A percentile compares a stretch with the other conserved stretches of the same genome.
These are phyloP conservation scores for Massarina eburnea DNA, from an alignment of 2,329 filamentous ascomycete species.

Conservation along the genomic window DNA sequence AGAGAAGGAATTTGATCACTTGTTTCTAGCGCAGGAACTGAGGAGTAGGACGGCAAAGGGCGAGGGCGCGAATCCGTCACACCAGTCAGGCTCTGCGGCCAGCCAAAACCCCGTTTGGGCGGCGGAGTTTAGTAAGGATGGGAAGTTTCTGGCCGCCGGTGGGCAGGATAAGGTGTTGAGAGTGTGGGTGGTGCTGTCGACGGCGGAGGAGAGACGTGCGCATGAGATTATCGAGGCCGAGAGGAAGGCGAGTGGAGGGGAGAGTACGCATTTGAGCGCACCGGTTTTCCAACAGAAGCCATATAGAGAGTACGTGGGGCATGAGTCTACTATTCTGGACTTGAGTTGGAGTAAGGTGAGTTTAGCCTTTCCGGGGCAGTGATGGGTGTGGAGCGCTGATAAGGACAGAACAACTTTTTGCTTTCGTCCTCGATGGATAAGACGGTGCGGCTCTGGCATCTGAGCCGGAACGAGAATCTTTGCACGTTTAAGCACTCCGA, in stretches of 20 bases:
- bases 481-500: slow-evolving; percentile 95
- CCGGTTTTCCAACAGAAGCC: slow-evolving; percentile 86
- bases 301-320: slow-evolving; percentile 76
- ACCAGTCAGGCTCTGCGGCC: slow-evolving; percentile 37
- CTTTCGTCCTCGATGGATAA: slow-evolving; percentile 98
- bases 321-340: slow-evolving; percentile 83
- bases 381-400: slow-evolving; percentile 2
- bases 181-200: slow-evolving; percentile 86
- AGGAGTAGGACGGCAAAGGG: slow-evolving; percentile 31
- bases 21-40: slow-evolving; percentile 94
- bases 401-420: slow-evolving; percentile 78
- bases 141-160: slow-evolving; percentile 86
- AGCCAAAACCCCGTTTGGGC: slow-evolving; percentile 78
- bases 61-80: slow-evolving; percentile 27
- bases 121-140: slow-evolving; percentile 88
- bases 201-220: slow-evolving; percentile 72
- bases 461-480: slow-evolving; percentile 79
- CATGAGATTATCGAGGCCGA: slow-evolving; percentile 71
- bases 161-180: slow-evolving; percentile 85
- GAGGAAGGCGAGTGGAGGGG: slow-evolving; percentile 46
- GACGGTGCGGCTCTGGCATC: slow-evolving; percentile 91
- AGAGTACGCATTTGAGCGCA: slow-evolving; percentile 71
- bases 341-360: slow-evolving; percentile 89
- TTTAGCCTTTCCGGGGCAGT: not conserved
- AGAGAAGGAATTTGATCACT: slow-evolving; percentile 75